Evolutionary conservation across 768 basidiomycete species (phyloP), one percentile per base, ranked within the genome.

Genomic region (Favolaschia claudopus): DNA sequence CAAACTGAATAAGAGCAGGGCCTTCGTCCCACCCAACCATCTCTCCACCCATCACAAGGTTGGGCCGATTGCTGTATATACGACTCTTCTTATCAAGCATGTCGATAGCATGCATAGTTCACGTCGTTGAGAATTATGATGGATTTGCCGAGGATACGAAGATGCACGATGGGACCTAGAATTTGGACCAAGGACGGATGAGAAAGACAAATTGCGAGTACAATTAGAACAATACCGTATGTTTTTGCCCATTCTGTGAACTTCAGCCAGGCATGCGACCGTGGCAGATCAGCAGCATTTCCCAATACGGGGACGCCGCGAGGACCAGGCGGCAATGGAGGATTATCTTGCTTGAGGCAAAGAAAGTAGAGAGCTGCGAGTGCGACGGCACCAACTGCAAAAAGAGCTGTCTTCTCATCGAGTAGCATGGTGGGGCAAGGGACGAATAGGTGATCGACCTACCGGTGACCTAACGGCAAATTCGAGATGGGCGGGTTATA

Each of bases 61-160:
- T 60, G 4, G 66, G 68, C 5, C 67, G 52, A n/a, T 65, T 52
- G 28, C 62, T 63, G 37, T 67, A 69, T 9, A 65, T 52, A 7
- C 57, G 61, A 29, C 66, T 68, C 29, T 72, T 68, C 48, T 71
- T 73, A 36, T 75, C 71, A 7, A 76, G 67, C 68, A 79, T 69
- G 2, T 74, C 70, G 8, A 48, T 58, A n/a, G n/a, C n/a, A n/a
- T 15, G 72, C 73, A 24, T 62, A 63, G 29, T 68, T 57, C 5
- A 58, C 29, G 25, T 65, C 62, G 57, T 76, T 75, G 33, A 76
- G 58, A 4, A 76, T 54, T 33, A 75, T 63, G 40, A 75, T 70
- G 46, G 52, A 40, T 24, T 59, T 60, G 13, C 70, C 69, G 7
- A 78, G 57, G 9, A 75, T 52, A 19, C 67, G 72, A 1, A 64